Evolutionary conservation across 2,329 filamentous ascomycete species (phyloP).

Genomic region (Fusarium subglutinans): DNA sequence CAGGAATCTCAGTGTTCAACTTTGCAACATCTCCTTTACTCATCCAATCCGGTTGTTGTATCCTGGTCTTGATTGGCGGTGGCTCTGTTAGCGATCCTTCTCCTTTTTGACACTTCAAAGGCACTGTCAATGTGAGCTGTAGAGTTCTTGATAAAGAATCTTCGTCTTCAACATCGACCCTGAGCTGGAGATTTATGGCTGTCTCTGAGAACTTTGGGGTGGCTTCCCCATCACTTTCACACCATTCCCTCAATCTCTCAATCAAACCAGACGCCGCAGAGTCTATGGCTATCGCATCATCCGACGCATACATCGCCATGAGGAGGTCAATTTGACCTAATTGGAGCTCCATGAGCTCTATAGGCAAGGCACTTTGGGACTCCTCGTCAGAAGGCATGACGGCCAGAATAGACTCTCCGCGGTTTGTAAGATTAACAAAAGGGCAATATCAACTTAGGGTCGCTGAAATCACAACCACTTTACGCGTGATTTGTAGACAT

Average conservation of each 20-base stretch:
- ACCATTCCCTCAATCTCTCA: constrained; percentile 36
- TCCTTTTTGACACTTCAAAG: constrained; percentile 37
- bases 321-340: constrained; percentile 62
- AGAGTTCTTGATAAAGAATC: constrained; percentile 23
- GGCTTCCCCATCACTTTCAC: constrained; percentile 20
- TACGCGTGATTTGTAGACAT: constrained; percentile 8
- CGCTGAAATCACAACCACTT: neutral
- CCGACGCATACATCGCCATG: constrained; percentile 59
- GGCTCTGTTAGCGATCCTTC: constrained; percentile 43
- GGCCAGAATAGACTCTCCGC: accelerated
- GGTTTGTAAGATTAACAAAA: accelerated
- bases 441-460: accelerated
- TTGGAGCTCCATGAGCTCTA: constrained; percentile 58
- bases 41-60: constrained; percentile 63
- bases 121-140: constrained; percentile 49
- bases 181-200: constrained; percentile 41
- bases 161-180: constrained; percentile 30
- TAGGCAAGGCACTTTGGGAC: constrained; percentile 42
- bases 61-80: constrained; percentile 52
- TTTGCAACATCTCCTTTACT: constrained; percentile 56
- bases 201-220: constrained; percentile 3
- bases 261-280: constrained; percentile 25
- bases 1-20: constrained; percentile 53
- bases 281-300: constrained; percentile 47
- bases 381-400: neutral